phyloP scores from a whole-genome alignment of 2,329 filamentous ascomycete species.

The Colletotrichum truncatum region DNA sequence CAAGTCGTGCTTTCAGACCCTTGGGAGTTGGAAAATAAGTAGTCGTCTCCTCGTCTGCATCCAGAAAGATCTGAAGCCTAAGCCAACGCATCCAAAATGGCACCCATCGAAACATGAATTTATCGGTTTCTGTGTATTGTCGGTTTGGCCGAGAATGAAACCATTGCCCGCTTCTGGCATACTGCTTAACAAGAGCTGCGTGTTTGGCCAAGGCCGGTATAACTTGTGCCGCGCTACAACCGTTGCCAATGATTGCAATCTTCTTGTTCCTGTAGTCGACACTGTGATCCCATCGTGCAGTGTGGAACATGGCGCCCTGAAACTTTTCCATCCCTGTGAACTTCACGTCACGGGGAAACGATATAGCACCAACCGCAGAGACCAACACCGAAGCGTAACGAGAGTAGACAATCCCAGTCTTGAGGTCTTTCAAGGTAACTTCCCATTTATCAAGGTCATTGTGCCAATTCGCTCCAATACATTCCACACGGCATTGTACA shows the following conservation, averaged over 20 bases:
- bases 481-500: conserved; percentile 33
- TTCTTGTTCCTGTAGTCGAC: conserved; percentile 39
- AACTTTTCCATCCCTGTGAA: conserved; percentile 41
- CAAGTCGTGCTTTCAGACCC: conserved; percentile 24
- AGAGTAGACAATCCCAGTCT: conserved; percentile 31
- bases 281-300: conserved; percentile 43
- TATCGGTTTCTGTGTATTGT: conserved; percentile 24
- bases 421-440: conserved; percentile 31
- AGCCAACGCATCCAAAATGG: conserved; percentile 33
- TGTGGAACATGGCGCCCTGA: conserved; percentile 45
- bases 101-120: conserved; percentile 34
- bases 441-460: conserved; percentile 30
- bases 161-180: conserved; percentile 38
- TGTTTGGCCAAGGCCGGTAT: conserved; percentile 41
- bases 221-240: conserved; percentile 46
- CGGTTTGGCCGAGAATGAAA: conserved; percentile 35
- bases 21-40: conserved; percentile 28
- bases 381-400: conserved; percentile 34
- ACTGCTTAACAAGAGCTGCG: conserved; percentile 19
- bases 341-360: conserved; percentile 36
- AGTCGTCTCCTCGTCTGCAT: conserved; percentile 33
- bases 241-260: conserved; percentile 47
- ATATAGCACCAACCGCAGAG: conserved; percentile 39
- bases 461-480: conserved; percentile 34
- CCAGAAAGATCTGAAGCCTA: conserved; percentile 34